Base-by-base conservation (phyloP, 306 rosid genomes). In the Cucurbita moschata region DNA sequence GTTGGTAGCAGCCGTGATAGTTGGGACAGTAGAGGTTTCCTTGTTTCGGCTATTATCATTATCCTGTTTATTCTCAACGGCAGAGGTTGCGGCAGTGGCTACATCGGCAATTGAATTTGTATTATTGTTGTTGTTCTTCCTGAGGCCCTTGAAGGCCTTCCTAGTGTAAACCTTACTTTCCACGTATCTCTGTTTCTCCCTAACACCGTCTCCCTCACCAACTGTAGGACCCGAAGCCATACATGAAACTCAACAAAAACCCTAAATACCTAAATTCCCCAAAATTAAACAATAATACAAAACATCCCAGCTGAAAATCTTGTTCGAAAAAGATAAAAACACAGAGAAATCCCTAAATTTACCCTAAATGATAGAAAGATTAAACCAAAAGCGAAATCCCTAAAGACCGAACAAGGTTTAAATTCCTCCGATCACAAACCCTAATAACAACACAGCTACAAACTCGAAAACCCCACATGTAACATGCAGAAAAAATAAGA, bases 191-290 rank as follows among this genome's bases (percentile, higher is more conserved):
- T 85, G 82, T 76, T 82, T 88, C 82, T 81, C 89, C 80, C 73
- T 80, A 74, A 76, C 76, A 79, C 89, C 97, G 54, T 89, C 93
- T 78, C 57, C 87, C 79, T 81, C 92, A 54, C 80, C 98, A 71
- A 78, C 87, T 21, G 54, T 75, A 79, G 90, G 87, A 85, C 85
- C 96, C 78, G 97, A 90, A 87, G 96, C 96, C 98, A 93, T 93
- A 82, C 91, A 90, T 86, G 85, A 57, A 75, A 46, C 37, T 62
- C 79, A 76, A 74, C 77, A 79, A 95, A 83, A 83, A 88, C 89
- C 94, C 97, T 88, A 85, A 90, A 83, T 80, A 63, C 73, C 69
- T 66, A 15, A 39, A 26, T 60, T 40, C 13, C 61, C n/a, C 43
- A 35, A 67, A 47, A 8, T 77, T 19, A 42, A 12, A 18, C 6